Percentiles rank a stretch among this genome's conserved stretches.
Conservation (phyloP, 306 rosid species). For the Chamaecrista fasciculata region DNA sequence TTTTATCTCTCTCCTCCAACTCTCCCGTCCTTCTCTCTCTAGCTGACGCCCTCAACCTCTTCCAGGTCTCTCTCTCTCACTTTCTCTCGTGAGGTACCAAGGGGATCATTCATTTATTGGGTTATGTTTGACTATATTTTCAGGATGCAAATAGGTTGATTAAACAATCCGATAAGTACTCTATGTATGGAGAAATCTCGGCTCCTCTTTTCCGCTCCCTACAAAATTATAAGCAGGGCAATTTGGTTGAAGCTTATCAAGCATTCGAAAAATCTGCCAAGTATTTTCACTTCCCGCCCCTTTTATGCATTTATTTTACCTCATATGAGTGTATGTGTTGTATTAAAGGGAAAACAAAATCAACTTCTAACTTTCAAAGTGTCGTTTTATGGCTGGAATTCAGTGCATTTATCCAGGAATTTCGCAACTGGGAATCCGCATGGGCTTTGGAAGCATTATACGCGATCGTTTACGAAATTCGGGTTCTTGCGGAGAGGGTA, state of each 20-base stretch:
- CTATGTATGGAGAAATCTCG: constrained; percentile 61
- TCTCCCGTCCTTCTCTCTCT: constrained; percentile 55
- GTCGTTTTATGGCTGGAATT: constrained; percentile 19
- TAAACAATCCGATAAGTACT: constrained; percentile 63
- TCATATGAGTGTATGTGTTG: neutral
- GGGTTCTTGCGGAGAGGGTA: constrained; percentile 95
- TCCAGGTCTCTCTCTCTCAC: constrained; percentile 41
- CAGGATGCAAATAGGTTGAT: constrained; percentile 67
- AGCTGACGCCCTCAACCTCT: constrained; percentile 71
- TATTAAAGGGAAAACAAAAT: neutral
- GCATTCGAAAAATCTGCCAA: constrained; percentile 83
- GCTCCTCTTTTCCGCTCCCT: constrained; percentile 74
- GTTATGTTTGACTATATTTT: neutral
- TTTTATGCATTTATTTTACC: neutral
- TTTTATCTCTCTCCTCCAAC: constrained; percentile 74
- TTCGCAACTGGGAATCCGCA: constrained; percentile 92
- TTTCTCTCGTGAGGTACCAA: neutral
- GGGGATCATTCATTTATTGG: neutral
- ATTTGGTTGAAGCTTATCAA: constrained; percentile 64
- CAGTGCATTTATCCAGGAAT: constrained; percentile 96
- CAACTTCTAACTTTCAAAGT: neutral
- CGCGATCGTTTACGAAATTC: constrained; percentile 72
- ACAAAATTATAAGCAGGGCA: constrained; percentile 52
- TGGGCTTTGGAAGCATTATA: constrained; percentile 91
- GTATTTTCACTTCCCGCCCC: constrained; percentile 28